Evolutionary conservation across 148 eudicot species (phyloP), one percentile per base, ranked within the genome.

Genomic region (Rhododendron ferrugineum): DNA sequence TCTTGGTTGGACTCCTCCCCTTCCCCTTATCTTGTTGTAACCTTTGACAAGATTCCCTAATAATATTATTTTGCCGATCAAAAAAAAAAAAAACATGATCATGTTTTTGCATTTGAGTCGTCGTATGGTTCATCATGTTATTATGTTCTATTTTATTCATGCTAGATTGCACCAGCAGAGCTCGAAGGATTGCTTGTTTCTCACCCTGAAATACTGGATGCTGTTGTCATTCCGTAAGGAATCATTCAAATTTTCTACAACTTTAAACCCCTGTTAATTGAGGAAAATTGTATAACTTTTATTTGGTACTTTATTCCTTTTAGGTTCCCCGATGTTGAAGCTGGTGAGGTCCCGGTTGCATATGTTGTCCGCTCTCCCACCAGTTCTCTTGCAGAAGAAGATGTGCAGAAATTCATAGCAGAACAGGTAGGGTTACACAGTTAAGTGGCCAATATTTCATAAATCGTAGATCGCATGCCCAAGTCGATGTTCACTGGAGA

Each of bases 281-380:
- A 3, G 26, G 23, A 14, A 18, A 64, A 36, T 46, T 80, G 2
- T 47, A n/a, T 47, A n/a, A 56, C 81, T 44, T 11, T 37, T 8
- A 9, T 58, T 26, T 58, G 20, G 50, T 78, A 84, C 32, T 40
- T 14, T 28, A 54, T 77, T 28, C 15, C 64, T 30, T 49, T 18
- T 62, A 94, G 97, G 79, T 91, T 90, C 82, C 98, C 96, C 66
- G 92, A 94, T 90, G 92, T 86, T 20, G 95, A 95, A 88, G 96
- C 97, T 68, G 98, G 97, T 79, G 94, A 95, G 90, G 92, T 95
- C 88, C 98, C 98, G 2, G 82, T 91, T 84, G 98, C 94, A 3
- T 94, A 85, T 88, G 97, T 94, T 30, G 95, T 95, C 81, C 91
- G 95, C 36, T 88, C 94, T 11, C 92, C 96, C 32, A 89, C 80